Evolutionary conservation across 225 moss, liverwort and hornwort species (phyloP).

Genomic region (Polytrichum formosum): DNA sequence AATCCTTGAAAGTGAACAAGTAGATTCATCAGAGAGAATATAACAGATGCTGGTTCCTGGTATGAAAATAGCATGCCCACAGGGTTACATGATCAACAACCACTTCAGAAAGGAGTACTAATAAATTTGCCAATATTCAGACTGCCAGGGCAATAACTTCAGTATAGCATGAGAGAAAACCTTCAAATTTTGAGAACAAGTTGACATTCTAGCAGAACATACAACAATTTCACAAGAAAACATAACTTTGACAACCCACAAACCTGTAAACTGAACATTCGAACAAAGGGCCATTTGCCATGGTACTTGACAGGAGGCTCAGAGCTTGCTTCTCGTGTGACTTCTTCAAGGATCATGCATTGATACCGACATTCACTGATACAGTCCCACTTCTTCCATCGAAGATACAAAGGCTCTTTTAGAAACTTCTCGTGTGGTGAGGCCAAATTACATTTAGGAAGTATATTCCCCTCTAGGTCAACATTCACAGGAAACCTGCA

Average conservation of each 20-base stretch:
- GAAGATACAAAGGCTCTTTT: conserved; percentile 51
- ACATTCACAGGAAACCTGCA: conserved; percentile 13
- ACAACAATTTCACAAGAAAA: too few species aligned
- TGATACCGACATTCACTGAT: conserved; percentile 64
- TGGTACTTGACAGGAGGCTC: conserved; percentile 58
- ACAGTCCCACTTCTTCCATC: conserved; percentile 71
- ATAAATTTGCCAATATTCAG: too few species aligned
- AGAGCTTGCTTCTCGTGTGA: conserved; percentile 12
- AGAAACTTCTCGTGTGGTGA: conserved; percentile 52
- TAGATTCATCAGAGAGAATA: conserved; percentile 86
- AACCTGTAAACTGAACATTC: conserved; percentile 61
- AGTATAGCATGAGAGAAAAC: too few species aligned
- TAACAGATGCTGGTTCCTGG: conserved; percentile 95
- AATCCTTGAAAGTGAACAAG: conserved; percentile 85
- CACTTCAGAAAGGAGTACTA: too few species aligned
- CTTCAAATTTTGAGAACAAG: too few species aligned
- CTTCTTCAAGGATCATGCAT: conserved; percentile 55
- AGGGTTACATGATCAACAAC: too few species aligned
- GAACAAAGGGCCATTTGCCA: conserved; percentile 63
- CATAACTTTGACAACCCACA: not conserved
- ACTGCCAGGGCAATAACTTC: too few species aligned
- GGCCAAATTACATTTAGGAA: conserved; percentile 35
- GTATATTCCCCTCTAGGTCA: conserved; percentile 31
- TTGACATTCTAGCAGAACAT: too few species aligned
- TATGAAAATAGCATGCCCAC: too few species aligned